These are phyloP conservation scores for Gossypium gossypioides DNA, from an alignment of 441 rosid species.

Conservation along the genomic window DNA sequence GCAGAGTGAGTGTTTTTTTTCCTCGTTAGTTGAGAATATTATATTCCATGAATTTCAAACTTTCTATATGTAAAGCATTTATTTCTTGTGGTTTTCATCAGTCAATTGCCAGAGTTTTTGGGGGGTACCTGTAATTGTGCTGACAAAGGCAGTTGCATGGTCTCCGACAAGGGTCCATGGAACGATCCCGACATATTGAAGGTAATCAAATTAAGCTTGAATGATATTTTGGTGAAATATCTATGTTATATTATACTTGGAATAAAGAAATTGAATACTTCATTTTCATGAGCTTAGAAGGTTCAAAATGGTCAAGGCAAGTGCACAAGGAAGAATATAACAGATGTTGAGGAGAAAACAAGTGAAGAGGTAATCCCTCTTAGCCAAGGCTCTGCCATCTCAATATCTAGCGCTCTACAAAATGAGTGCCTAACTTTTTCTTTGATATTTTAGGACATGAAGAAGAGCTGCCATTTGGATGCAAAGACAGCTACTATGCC, in stretches of 20 bases:
- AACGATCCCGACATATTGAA: constrained; percentile 57
- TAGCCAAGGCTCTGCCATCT: background rate
- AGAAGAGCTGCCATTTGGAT: constrained; percentile 28
- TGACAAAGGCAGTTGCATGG: constrained; percentile 77
- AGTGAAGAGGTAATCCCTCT: constrained; percentile 26
- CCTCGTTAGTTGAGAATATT: background rate
- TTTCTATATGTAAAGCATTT: background rate
- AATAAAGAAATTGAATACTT: background rate
- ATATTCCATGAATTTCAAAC: background rate
- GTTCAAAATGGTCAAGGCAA: constrained; percentile 65
- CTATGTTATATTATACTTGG: background rate
- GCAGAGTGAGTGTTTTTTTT: constrained; percentile 30
- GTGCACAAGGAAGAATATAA: constrained; percentile 34
- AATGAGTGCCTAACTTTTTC: background rate
- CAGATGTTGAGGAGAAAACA: constrained; percentile 42
- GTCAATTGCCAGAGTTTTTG: constrained; percentile 71
- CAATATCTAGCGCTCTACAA: background rate
- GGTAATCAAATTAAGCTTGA: constrained; percentile 25
- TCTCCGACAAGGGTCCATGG: constrained; percentile 91
- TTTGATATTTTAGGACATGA: constrained; percentile 4
- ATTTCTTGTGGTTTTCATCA: constrained; percentile 17
- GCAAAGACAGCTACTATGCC: constrained; percentile 10
- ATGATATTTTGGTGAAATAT: background rate
- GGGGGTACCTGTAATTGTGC: constrained; percentile 78
- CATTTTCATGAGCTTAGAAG: constrained; percentile 32